Conservation (phyloP, 805 yeast genomes). For the Barnettozyma wickerhamii region DNA sequence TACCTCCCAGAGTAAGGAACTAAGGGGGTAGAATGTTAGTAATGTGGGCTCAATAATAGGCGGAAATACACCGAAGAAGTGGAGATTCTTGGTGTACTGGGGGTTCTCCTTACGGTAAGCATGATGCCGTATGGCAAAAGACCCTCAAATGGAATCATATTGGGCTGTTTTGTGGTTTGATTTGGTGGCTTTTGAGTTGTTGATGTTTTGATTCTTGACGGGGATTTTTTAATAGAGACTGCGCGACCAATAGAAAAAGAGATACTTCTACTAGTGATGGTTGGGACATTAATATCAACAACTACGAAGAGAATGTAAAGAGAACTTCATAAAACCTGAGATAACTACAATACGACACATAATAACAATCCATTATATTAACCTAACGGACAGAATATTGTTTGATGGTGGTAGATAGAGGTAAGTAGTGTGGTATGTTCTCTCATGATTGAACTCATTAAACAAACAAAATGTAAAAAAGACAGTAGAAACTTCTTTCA, state of each 20-base stretch:
- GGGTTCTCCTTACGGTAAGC: conserved; percentile 32
- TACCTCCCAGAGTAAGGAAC: conserved; percentile 53
- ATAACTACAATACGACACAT: conserved; percentile 3
- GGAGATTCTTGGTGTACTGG: not conserved
- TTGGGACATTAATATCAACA: no score
- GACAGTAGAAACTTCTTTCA: conserved; percentile 1
- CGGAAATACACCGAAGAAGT: not conserved
- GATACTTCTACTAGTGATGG: no score
- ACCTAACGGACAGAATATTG: conserved; percentile 6
- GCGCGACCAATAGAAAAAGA: no score
- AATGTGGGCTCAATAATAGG: not conserved
- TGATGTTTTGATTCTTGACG: not conserved
- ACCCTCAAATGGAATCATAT: conserved; percentile 69
- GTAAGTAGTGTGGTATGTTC: conserved; percentile 4
- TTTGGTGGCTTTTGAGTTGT: not conserved
- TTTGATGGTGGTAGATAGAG: conserved; percentile 13
- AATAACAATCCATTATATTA: conserved; percentile 7
- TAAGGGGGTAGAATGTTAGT: conserved; percentile 13
- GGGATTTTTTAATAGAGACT: not conserved
- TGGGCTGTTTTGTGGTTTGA: not conserved
- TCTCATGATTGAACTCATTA: conserved; percentile 9
- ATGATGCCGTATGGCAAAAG: conserved; percentile 57
- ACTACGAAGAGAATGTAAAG: no score
- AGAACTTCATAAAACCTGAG: no score
- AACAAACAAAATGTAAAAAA: conserved; percentile 7